Percentiles rank a stretch among this genome's conserved stretches.
Evolutionary conservation across 495 filamentous ascomycete species (phyloP).

Genomic region (Talaromyces borbonicus): DNA sequence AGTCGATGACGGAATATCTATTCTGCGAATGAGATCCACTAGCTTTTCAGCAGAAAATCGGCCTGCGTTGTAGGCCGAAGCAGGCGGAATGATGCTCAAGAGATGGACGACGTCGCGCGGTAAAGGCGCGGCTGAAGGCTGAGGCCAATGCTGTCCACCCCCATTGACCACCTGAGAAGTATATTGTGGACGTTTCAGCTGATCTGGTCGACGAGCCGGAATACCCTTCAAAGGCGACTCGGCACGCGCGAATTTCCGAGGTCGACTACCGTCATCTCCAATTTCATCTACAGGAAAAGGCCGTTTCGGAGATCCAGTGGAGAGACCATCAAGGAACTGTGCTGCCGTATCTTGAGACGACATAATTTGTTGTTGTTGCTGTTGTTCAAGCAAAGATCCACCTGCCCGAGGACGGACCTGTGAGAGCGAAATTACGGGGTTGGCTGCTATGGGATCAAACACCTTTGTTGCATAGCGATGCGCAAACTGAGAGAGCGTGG

Average conservation of each 20-base stretch:
- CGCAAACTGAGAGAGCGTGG: slow-evolving; percentile 62
- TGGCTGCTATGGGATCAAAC: slow-evolving; percentile 70
- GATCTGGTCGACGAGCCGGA: slow-evolving; percentile 71
- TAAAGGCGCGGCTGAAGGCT: slow-evolving; percentile 42
- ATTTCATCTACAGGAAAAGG: slow-evolving; percentile 58
- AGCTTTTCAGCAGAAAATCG: slow-evolving; percentile 61
- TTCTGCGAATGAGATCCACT: slow-evolving; percentile 60
- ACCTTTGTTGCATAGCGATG: slow-evolving; percentile 56
- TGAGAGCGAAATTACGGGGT: slow-evolving; percentile 70
- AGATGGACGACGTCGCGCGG: slow-evolving; percentile 77
- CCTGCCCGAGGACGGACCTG: slow-evolving; percentile 60
- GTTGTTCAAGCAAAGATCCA: slow-evolving; percentile 40
- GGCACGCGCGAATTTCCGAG: slow-evolving; percentile 71
- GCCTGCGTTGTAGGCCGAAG: slow-evolving; percentile 57
- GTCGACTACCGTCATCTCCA: slow-evolving; percentile 56
- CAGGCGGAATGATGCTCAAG: slow-evolving; percentile 69
- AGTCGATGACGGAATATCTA: slow-evolving; percentile 49
- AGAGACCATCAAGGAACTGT: slow-evolving; percentile 35
- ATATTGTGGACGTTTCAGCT: slow-evolving; percentile 58
- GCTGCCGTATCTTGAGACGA: slow-evolving; percentile 47
- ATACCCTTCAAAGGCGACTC: slow-evolving; percentile 83
- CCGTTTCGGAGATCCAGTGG: slow-evolving; percentile 68
- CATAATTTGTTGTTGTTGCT: slow-evolving; percentile 20
- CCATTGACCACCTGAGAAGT: slow-evolving; percentile 20
- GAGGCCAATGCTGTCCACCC: slow-evolving; percentile 28